Conservation (phyloP, 139 green algal genomes). For the Micractinium sp. region DNA sequence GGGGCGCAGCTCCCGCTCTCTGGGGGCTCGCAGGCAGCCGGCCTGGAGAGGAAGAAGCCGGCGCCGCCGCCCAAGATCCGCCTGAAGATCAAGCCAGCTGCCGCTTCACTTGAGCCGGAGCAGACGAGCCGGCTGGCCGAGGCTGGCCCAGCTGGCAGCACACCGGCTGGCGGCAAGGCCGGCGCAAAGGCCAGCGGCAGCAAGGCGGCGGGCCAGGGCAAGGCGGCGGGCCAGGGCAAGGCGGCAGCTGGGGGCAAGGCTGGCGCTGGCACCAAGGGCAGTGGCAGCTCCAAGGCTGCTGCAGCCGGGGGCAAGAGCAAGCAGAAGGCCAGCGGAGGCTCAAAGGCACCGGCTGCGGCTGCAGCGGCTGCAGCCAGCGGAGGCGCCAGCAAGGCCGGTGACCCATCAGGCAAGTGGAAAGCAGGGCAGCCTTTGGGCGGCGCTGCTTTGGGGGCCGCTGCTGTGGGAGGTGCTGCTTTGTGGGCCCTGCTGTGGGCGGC, state of each 20-base stretch:
- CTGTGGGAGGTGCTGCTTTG: background rate
- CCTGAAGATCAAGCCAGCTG: background rate
- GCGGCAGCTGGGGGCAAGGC: background rate
- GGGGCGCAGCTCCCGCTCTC: background rate
- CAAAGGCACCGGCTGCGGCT: background rate
- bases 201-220: background rate
- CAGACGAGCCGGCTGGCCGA: background rate
- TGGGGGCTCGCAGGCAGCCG: background rate
- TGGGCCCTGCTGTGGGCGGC: background rate
- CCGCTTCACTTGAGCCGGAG: background rate
- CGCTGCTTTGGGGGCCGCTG: background rate
- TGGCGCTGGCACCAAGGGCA: background rate
- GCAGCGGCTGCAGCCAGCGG: background rate
- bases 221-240: background rate
- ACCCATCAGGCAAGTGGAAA: background rate
- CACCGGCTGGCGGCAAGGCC: background rate
- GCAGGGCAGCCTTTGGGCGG: background rate
- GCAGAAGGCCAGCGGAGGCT: background rate
- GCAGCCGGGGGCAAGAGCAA: background rate
- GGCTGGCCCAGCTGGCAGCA: background rate
- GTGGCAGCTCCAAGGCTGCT: background rate
- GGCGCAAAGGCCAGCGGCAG: background rate
- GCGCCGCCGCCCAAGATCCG: background rate
- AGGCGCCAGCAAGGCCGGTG: background rate
- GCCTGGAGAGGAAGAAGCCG: background rate